A percentile compares a stretch with the other conserved stretches of the same genome.
phyloP scores from a whole-genome alignment of 176 grass and related monocot species.

The Puccinellia tenuiflora region DNA sequence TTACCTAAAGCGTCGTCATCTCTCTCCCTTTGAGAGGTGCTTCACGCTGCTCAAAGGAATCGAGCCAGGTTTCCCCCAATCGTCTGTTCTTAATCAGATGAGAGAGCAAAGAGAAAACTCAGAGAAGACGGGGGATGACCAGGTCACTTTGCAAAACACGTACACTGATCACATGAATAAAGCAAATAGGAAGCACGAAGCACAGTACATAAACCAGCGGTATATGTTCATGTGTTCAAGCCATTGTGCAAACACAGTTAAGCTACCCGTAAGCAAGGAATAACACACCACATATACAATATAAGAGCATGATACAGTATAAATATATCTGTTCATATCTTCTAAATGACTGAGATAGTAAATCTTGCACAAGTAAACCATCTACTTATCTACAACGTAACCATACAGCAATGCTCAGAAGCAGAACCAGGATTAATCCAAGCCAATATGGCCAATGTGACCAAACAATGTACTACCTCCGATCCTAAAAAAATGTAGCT shows the following conservation, averaged over 20 bases:
- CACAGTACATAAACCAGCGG: not conserved
- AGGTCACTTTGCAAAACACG: not conserved
- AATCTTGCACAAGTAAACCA: not conserved
- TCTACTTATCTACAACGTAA: not conserved
- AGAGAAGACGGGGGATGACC: not conserved
- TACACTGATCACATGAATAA: not conserved
- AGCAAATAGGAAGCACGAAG: not conserved
- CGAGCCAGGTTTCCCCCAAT: too few relatives aligned
- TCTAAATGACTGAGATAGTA: not conserved
- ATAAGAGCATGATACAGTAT: not conserved
- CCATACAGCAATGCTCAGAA: not conserved
- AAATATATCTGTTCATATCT: not conserved
- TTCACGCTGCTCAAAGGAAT: too few relatives aligned
- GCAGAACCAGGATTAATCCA: not conserved
- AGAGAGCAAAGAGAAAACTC: not conserved
- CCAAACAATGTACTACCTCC: not conserved
- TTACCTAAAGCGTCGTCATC: too few relatives aligned
- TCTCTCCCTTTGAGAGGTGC: too few relatives aligned
- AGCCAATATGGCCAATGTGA: not conserved
- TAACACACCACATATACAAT: not conserved
- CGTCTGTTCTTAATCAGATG: not conserved
- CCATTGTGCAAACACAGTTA: not conserved
- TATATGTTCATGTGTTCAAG: not conserved
- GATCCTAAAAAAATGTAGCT: too few relatives aligned
- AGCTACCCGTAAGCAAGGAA: not conserved